Percentiles rank a stretch among this genome's conserved stretches.
These are phyloP conservation scores for Neoarthrinium moseri DNA, from an alignment of 2,329 filamentous ascomycete genomes.

Conservation along the genomic window DNA sequence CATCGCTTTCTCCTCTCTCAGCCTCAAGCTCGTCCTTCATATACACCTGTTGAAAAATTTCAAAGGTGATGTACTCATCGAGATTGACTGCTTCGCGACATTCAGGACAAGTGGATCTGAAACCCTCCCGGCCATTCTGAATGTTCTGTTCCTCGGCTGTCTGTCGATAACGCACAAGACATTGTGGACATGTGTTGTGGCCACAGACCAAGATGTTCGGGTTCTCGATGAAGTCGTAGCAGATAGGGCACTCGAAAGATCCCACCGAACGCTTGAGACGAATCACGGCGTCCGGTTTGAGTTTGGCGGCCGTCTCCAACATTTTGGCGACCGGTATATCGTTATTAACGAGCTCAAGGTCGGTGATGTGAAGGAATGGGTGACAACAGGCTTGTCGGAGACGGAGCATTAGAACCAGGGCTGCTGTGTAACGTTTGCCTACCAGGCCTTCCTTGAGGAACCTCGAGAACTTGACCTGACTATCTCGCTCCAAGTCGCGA, in stretches of 20 bases:
- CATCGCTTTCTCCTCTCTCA: slow-evolving; percentile 29
- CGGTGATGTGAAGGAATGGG: slow-evolving; percentile 62
- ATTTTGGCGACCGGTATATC: slow-evolving; percentile 44
- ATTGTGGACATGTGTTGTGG: slow-evolving; percentile 76
- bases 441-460: slow-evolving; percentile 37
- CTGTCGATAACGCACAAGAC: slow-evolving; percentile 68
- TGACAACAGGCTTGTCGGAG: slow-evolving; percentile 82
- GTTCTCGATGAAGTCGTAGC: slow-evolving; percentile 73
- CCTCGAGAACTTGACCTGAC: slow-evolving; percentile 22
- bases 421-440: slow-evolving; percentile 72
- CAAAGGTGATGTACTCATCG: slow-evolving; percentile 70
- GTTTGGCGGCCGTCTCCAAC: slow-evolving; percentile 47
- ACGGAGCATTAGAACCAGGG: slow-evolving; percentile 76
- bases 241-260: slow-evolving; percentile 76
- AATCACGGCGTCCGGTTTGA: slow-evolving; percentile 60
- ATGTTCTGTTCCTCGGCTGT: slow-evolving; percentile 52
- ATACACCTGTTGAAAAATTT: slow-evolving; percentile 71
- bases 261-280: slow-evolving; percentile 59
- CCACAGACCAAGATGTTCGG: slow-evolving; percentile 80
- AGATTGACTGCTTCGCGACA: slow-evolving; percentile 69
- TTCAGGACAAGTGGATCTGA: slow-evolving; percentile 67
- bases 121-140: slow-evolving; percentile 58
- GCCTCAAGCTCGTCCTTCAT: slow-evolving; percentile 50
- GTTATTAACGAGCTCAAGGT: slow-evolving; percentile 37
- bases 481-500: slow-evolving; percentile 43